Evolutionary conservation across 1,139 yeast species (phyloP).

Genomic region (Sugiyamaella sp.): DNA sequence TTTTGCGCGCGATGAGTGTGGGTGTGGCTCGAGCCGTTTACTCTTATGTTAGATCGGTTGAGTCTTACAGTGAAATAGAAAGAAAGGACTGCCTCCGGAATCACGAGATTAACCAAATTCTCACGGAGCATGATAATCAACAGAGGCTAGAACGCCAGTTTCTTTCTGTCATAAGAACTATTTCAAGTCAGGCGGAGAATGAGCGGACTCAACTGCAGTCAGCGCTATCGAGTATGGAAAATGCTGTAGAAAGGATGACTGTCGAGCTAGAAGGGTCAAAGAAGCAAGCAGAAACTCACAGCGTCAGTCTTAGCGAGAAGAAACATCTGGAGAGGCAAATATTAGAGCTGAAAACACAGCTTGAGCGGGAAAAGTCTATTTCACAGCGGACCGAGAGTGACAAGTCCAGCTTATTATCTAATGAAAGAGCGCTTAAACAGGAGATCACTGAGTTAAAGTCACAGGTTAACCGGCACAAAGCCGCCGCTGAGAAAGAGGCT

Average conservation of each 20-base stretch:
- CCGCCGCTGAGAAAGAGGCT: constrained; percentile 26
- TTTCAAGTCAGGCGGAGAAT: background rate
- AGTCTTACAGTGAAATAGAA: constrained; percentile 9
- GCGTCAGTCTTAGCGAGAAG: constrained; percentile 3
- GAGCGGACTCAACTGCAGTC: constrained; percentile 3
- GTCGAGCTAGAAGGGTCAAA: constrained; percentile 9
- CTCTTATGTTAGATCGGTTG: constrained; percentile 12
- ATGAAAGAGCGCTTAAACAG: constrained; percentile 25
- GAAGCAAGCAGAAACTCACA: background rate
- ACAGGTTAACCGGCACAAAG: constrained; percentile 26
- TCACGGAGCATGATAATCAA: constrained; percentile 9
- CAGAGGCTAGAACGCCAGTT: constrained; percentile 5
- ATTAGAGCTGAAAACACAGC: constrained; percentile 11
- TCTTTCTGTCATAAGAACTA: background rate
- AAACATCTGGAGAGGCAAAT: constrained; percentile 10
- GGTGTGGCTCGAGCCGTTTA: constrained; percentile 13
- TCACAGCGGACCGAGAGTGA: constrained; percentile 23
- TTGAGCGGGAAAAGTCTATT: constrained; percentile 24
- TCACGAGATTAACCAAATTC: constrained; percentile 5
- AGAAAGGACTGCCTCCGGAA: constrained; percentile 6
- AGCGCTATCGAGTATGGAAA: constrained; percentile 3
- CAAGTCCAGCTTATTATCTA: constrained; percentile 13
- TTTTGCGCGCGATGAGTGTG: too few relatives aligned
- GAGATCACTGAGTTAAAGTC: constrained; percentile 29
- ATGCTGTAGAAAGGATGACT: background rate